phyloP scores from a whole-genome alignment of 164 flowering plant species.

The Dillenia suffruticosa region DNA sequence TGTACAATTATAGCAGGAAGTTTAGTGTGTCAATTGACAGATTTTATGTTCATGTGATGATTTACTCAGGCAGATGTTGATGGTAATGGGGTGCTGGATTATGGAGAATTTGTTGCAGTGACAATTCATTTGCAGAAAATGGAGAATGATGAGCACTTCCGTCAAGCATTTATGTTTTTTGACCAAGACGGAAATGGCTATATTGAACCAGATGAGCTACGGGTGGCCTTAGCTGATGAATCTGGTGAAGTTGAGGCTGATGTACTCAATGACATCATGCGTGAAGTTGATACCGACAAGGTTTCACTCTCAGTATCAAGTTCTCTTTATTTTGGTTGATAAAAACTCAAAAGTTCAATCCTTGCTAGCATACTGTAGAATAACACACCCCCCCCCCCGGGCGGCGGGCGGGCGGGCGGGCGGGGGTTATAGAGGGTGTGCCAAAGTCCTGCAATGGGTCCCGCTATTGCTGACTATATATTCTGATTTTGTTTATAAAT shows the following conservation, averaged over 20 bases:
- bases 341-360: no score
- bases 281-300: conserved; percentile 96
- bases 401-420: no score
- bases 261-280: conserved; percentile 78
- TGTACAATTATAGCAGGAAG: no score
- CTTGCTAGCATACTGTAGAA: no score
- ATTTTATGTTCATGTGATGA: not conserved
- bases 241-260: conserved; percentile 62
- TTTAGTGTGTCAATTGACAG: no score
- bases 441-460: no score
- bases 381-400: no score
- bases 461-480: not conserved
- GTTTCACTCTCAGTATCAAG: conserved; percentile 20
- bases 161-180: conserved; percentile 82
- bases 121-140: conserved; percentile 92
- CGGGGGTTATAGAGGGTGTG: no score
- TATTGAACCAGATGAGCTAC: conserved; percentile 75
- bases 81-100: conserved; percentile 91
- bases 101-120: conserved; percentile 96
- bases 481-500: not conserved
- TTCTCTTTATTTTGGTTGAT: not conserved
- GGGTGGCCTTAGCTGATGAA: conserved; percentile 71
- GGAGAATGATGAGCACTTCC: conserved; percentile 95
- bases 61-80: conserved; percentile 89
- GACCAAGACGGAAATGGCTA: conserved; percentile 90